Evolutionary conservation across 75 land plant genomes (phyloP), one percentile per base, ranked within the genome.

Genomic region (Pinus tabuliformis): DNA sequence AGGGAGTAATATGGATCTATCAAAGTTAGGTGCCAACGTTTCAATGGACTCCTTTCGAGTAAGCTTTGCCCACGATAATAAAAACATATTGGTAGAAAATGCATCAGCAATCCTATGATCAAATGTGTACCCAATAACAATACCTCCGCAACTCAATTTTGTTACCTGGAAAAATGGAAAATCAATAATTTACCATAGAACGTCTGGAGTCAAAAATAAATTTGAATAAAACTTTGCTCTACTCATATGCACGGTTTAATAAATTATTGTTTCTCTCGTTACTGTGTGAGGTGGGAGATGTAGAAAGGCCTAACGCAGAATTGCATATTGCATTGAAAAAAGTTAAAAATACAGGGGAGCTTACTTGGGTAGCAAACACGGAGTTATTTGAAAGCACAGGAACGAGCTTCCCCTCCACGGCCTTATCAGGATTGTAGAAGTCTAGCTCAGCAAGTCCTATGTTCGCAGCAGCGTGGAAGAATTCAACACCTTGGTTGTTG

Each of bases 21-120:
- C 70, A 72, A 84, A 81, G 30, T 75, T 72, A 7, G 81, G 86
- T 17, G 6, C 6, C 49, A 45, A 0, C 37, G 24, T 3, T n/a
- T 22, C 28, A 7, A 58, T 3, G 3, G 79, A 65, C 45, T 75
- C 75, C 13, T 66, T 66, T 21, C 17, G 56, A 16, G 89, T 79
- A 14, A 49, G 77, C 58, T 84, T 80, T 1, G 89, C 79, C 86
- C 86, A 87, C 18, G 81, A 70, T 5, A 77, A 73, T 2, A 87
- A 39, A 45, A 87, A 87, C 89, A 84, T 84, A 82, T 87, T 87
- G 76, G 73, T 61, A 28, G 89, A 82, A 75, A 84, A 80, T 21
- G 86, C 86, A 59, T 87, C 89, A 26, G 89, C 79, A 13, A 84
- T 60, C 9, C 83, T 76, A 62, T 87, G 89, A 37, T 80, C 81